These are phyloP conservation scores for Saposhnikovia divaricata DNA, from an alignment of 129 eudicot genomes.

Conservation along the genomic window DNA sequence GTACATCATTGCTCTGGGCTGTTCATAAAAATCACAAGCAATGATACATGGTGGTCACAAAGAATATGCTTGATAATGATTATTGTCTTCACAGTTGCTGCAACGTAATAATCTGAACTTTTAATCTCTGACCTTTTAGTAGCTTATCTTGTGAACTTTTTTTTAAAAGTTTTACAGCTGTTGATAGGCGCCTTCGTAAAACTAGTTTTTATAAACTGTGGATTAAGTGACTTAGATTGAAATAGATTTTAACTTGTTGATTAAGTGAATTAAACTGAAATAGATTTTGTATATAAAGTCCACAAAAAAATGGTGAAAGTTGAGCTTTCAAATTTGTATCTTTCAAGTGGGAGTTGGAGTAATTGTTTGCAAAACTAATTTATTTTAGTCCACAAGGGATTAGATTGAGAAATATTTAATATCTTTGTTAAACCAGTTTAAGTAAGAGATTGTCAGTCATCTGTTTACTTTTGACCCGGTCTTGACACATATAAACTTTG, in stretches of 20 bases:
- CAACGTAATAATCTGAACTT: conserved; percentile 53
- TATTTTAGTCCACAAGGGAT: background rate
- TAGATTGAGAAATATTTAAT: background rate
- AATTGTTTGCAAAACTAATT: background rate
- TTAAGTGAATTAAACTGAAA: background rate
- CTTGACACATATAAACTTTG: background rate
- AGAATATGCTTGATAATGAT: conserved; percentile 58
- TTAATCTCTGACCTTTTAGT: background rate
- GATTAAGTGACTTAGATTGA: background rate
- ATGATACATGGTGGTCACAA: conserved; percentile 43
- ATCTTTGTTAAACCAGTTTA: background rate
- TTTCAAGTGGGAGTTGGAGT: background rate
- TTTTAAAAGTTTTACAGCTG: background rate
- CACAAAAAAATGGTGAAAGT: background rate
- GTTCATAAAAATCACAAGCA: conserved; percentile 53
- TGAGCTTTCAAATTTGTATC: background rate
- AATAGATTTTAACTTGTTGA: background rate
- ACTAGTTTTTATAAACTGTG: background rate
- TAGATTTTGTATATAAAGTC: background rate
- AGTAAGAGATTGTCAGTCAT: no score
- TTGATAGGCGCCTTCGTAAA: background rate
- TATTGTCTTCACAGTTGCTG: conserved; percentile 60
- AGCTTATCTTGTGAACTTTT: background rate
- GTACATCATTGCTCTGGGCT: conserved; percentile 74
- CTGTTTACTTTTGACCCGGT: background rate